Percentiles rank a stretch among this genome's conserved stretches.
phyloP scores from a whole-genome alignment of 2,329 filamentous ascomycete genomes.

The Sporothrix variecibatus region DNA sequence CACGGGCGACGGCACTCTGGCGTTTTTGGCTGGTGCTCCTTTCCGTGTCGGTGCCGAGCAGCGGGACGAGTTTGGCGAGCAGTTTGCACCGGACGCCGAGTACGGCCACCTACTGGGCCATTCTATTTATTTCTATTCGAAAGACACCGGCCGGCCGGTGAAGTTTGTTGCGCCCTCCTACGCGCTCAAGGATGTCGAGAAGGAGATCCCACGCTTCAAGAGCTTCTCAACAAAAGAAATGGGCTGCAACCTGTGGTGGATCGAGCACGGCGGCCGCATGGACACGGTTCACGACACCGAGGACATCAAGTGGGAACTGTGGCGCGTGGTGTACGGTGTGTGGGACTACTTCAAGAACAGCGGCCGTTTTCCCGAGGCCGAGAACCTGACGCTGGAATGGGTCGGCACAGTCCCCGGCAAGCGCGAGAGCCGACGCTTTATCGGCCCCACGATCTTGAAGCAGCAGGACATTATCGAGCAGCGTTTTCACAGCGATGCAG shows the following conservation, averaged over 20 bases:
- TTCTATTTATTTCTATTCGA: slow-evolving; percentile 36
- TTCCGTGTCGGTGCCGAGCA: slow-evolving; percentile 34
- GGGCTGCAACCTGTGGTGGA: slow-evolving; percentile 36
- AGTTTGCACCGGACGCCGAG: slow-evolving; percentile 33
- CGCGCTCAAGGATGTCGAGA: slow-evolving; percentile 33
- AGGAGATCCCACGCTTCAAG: slow-evolving; percentile 34
- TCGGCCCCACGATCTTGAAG: slow-evolving; percentile 34
- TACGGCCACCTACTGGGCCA: slow-evolving; percentile 36
- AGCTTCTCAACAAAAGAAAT: slow-evolving; percentile 35
- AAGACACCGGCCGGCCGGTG: slow-evolving; percentile 32
- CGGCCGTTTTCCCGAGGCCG: slow-evolving; percentile 34
- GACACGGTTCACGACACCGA: slow-evolving; percentile 36
- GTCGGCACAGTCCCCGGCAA: slow-evolving; percentile 35
- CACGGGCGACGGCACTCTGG: slow-evolving; percentile 34
- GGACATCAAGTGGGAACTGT: slow-evolving; percentile 36
- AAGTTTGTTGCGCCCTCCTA: slow-evolving; percentile 34
- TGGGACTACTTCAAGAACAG: slow-evolving; percentile 37
- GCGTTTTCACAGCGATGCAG: slow-evolving; percentile 33
- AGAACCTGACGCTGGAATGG: slow-evolving; percentile 35
- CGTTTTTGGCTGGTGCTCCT: slow-evolving; percentile 34
- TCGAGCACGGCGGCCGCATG: slow-evolving; percentile 34
- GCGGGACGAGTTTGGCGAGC: slow-evolving; percentile 34
- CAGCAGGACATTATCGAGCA: slow-evolving; percentile 36
- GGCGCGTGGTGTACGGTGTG: slow-evolving; percentile 34
- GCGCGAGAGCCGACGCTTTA: slow-evolving; percentile 34